Evolutionary conservation across 2,329 filamentous ascomycete species (phyloP).

Genomic region (Huntiella omanensis): DNA sequence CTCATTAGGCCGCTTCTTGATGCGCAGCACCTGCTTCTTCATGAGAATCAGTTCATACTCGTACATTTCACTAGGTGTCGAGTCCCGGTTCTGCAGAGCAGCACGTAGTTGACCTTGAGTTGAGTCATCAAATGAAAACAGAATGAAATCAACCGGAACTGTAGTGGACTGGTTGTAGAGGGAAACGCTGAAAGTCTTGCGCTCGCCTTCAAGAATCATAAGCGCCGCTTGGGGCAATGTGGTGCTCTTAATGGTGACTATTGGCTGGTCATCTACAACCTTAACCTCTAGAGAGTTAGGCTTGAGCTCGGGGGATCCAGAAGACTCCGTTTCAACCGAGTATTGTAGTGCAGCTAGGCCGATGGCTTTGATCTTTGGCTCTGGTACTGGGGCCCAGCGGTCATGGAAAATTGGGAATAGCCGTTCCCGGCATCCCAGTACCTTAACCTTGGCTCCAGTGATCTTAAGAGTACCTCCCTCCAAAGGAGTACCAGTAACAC

Average conservation of each 20-base stretch:
- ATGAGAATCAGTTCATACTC: constrained; percentile 69
- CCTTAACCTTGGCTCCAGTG: constrained; percentile 59
- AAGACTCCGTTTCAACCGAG: constrained; percentile 21
- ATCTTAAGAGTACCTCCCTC: constrained; percentile 51
- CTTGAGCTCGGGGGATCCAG: constrained; percentile 24
- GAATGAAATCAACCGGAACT: constrained; percentile 62
- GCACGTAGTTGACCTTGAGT: constrained; percentile 60
- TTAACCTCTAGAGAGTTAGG: constrained; percentile 41
- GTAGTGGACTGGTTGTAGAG: constrained; percentile 55
- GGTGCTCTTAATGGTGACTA: constrained; percentile 55
- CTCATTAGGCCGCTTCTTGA: constrained; percentile 30
- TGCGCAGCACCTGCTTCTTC: constrained; percentile 49
- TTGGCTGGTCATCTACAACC: constrained; percentile 63
- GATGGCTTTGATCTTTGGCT: constrained; percentile 58
- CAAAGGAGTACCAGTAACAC: constrained; percentile 49
- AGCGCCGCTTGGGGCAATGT: constrained; percentile 68
- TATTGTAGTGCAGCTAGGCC: constrained; percentile 42
- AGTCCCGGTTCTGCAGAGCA: constrained; percentile 57
- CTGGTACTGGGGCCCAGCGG: constrained; percentile 52
- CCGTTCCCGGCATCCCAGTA: constrained; percentile 64
- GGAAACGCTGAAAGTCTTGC: constrained; percentile 56
- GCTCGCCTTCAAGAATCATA: constrained; percentile 87
- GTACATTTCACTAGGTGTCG: constrained; percentile 61
- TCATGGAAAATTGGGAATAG: constrained; percentile 68
- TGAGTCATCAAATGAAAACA: constrained; percentile 81